phyloP scores from a whole-genome alignment of 2,329 filamentous ascomycete genomes.

The Cercospora zeina region DNA sequence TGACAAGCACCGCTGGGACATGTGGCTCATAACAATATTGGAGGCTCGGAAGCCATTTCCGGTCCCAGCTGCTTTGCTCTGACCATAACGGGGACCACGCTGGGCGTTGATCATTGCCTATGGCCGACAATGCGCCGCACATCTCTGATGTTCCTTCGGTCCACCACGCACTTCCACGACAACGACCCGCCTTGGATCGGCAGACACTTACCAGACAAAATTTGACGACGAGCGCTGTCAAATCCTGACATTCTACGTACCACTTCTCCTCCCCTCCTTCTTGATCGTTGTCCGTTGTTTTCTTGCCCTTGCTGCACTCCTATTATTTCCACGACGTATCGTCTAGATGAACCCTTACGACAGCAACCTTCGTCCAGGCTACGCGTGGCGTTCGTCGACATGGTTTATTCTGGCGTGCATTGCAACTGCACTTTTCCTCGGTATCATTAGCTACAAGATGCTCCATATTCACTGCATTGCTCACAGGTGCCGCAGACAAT shows the following conservation, averaged over 20 bases:
- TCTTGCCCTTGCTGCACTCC: neutral
- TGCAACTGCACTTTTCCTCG: neutral
- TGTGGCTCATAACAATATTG: no score
- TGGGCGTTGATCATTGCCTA: slow-evolving; percentile 2
- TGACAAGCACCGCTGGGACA: no score
- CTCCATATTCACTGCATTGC: neutral
- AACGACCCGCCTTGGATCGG: neutral
- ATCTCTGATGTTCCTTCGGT: neutral
- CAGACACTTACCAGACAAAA: neutral
- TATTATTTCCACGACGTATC: neutral
- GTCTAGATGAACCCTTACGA: slow-evolving; percentile 33
- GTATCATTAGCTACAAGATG: neutral
- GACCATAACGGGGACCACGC: neutral
- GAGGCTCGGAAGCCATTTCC: neutral
- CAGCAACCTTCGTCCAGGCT: slow-evolving; percentile 8
- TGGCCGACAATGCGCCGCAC: neutral
- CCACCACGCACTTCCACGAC: neutral
- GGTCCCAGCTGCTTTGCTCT: neutral
- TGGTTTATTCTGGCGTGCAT: slow-evolving; percentile 7
- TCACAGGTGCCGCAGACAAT: slow-evolving; percentile 20
- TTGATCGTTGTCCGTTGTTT: neutral
- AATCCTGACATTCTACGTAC: neutral
- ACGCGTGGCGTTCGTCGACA: slow-evolving; percentile 5
- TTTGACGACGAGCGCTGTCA: neutral
- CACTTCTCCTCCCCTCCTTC: neutral